Evolutionary conservation across 2,329 filamentous ascomycete species (phyloP), one percentile per base, ranked within the genome.

Genomic region (Diaporthe australafricana): DNA sequence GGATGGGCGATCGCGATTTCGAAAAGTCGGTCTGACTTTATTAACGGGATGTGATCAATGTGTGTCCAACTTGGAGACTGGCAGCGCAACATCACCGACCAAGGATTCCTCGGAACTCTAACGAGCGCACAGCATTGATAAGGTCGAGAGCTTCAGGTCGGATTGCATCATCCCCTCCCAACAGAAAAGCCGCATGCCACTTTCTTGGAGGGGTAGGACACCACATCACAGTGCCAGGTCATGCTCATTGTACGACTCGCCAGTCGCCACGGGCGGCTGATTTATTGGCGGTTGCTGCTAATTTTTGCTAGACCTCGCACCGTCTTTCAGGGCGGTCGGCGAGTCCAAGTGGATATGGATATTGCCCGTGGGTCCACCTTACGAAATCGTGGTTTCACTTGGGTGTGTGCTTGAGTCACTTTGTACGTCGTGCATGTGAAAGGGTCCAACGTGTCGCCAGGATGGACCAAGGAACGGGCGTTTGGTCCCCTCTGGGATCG

Each of bases 1-100:
- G 73, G 75, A 78, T 71, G 77, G 80, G 38, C 76, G 57, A 70
- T 72, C 57, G 22, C 30, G 22, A 6, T 16, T 50, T 50, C 22
- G 56, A 53, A 72, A 72, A 70, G 70, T 72, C 70, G 70, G 70
- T 72, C 70, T 67, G 60, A 20, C 42, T 45, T 16, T 2, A 47
- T 48, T 42, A 40, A 38, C 40, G 9, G 55, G 53, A 60, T 35
- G n/a, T n/a, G n/a, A n/a, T n/a, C n/a, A n/a, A n/a, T 47, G 53
- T 60, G 66, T 69, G 25, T 56, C 42, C 38, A 60, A 40, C 45
- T 57, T 50, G 22, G 45, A 57, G 38, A 48, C 42, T 40, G 52
- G 32, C 40, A 27, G 42, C 42, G 60, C 66, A 48, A 48, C 22
- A 47, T n/a, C 17, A 20, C 22, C 50, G 65, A 55, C 48, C 48